These are phyloP conservation scores for Breynia disticha DNA, from an alignment of 441 rosid species.

Conservation along the genomic window DNA sequence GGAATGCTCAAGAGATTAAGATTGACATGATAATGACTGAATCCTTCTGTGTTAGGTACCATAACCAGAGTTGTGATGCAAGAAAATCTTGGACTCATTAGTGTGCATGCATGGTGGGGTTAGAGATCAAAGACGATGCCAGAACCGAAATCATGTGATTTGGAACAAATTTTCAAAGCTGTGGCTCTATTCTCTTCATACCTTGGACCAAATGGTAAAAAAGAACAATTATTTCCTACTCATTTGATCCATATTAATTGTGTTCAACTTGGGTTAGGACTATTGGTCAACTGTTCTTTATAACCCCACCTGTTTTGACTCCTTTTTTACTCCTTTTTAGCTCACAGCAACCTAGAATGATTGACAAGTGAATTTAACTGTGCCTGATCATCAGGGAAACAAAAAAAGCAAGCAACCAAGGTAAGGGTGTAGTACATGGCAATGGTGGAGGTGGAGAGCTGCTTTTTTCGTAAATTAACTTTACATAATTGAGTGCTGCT, in stretches of 20 bases:
- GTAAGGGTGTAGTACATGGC: too few relatives aligned
- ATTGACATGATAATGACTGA: conserved; percentile 5
- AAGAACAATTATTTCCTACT: conserved; percentile 39
- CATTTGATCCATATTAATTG: conserved; percentile 28
- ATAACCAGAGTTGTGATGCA: neutral
- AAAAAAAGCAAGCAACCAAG: too few relatives aligned
- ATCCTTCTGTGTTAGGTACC: conserved; percentile 7
- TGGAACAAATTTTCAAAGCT: conserved; percentile 12
- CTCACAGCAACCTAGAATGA: too few relatives aligned
- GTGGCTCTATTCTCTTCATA: neutral
- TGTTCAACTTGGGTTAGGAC: too few relatives aligned
- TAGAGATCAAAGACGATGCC: too few relatives aligned
- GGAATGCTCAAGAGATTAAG: neutral
- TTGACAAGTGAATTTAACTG: conserved; percentile 2
- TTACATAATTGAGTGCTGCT: too few relatives aligned
- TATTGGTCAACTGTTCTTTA: conserved; percentile 27
- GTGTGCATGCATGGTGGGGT: conserved; percentile 12
- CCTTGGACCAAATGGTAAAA: conserved; percentile 16
- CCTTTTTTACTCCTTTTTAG: conserved; percentile 16
- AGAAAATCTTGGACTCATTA: neutral
- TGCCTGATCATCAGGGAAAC: too few relatives aligned
- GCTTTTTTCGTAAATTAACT: too few relatives aligned
- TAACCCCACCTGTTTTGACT: conserved; percentile 29
- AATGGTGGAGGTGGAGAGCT: too few relatives aligned
- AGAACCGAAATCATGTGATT: conserved; percentile 14